Base-by-base conservation (phyloP, 73 alveolate genomes). In the Blepharisma japonicum region DNA sequence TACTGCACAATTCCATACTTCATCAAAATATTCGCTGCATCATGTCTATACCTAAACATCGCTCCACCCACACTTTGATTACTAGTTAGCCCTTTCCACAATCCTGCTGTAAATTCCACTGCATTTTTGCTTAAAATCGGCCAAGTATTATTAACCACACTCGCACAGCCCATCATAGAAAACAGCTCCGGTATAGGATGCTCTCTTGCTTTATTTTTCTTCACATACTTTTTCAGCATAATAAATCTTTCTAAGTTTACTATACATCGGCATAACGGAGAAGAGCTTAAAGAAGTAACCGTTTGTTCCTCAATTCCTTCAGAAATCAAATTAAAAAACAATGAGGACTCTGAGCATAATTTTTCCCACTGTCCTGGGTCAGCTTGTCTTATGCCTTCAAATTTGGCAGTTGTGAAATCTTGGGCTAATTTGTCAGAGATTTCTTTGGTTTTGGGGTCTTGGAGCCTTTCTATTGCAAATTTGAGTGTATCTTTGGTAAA, bases 391-490 rank as follows among this genome's bases (percentile, higher is more conserved):
- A 14, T 20, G 14, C 74, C 74, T 18, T 61, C 74, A 25, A 61
- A 61, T 25, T 61, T 61, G 18, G 74, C 74, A n/a, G 74, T 61
- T 2, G 14, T 61, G 14, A 61, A 25, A 14, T 61, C 74, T 18
- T 61, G 38, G 14, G 49, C 14, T 2, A 61, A 48, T 5, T 61
- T 61, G 23, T 61, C 74, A 61, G 74, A 61, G 0, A 61, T n/a
- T 61, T 61, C 74, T 9, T n/a, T 14, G 46, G 50, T 25, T 25
- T 61, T 61, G 23, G 39, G 39, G 14, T 61, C 74, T 25, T 8
- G 18, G 18, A 89, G 91, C 9, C 81, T 74, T 66, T 88, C 92
- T 50, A 84, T 78, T 39, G 84, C 81, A 66, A 61, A 88, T 55
- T 68, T 80, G 49, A 88, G 76, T 0, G 55, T 32, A 42, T 88